Base-by-base conservation (phyloP, 2,329 filamentous ascomycete genomes). In the Gaeumannomyces tritici region DNA sequence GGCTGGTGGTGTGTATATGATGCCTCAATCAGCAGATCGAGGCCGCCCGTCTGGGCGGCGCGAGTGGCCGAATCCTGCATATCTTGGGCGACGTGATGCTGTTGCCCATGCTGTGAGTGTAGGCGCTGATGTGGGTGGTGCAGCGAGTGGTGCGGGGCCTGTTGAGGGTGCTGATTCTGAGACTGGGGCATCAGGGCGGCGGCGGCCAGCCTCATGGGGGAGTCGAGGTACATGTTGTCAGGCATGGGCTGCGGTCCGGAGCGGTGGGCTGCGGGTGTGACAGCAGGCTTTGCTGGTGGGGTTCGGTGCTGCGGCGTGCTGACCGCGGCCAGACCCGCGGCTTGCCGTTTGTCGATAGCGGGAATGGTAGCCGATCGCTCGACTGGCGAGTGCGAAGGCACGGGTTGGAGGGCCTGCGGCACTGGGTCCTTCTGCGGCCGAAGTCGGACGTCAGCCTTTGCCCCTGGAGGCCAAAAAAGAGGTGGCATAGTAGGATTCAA, bases 1-100 rank as follows among this genome's bases (percentile, higher is more conserved):
- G 3, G 65, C 63, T 66, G 26, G 24, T 68, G 70, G 55, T 73
- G 68, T 21, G 74, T 55, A 47, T 63, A 59, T 42, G 62, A 77
- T 3, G 72, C 71, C 26, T 74, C 73, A 24, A 77, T 72, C 12
- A 77, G 68, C 70, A 79, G 73, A 55, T 72, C 70, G 56, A 78
- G 69, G 4, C 57, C 47, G 51, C 42, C 42, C n/a, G 57, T 28
- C 47, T 57, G 18, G 57, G 29, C n/a, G 59, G 9, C n/a, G 28
- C 42, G 54, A 29, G 55, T 12, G 57, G 31, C 59, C 27, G 12
- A 6, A 26, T 54, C 7, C 27, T 57, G 55, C 18, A 18, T 27
- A 12, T 61, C n/a, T 11, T 60, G 58, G n/a, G 31, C 27, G 12
- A 42, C 27, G 35, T 60, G 31, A 18, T 60, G 58, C 15, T 55